Base-by-base conservation (phyloP, 805 yeast genomes). In the Ogataea minuta region DNA sequence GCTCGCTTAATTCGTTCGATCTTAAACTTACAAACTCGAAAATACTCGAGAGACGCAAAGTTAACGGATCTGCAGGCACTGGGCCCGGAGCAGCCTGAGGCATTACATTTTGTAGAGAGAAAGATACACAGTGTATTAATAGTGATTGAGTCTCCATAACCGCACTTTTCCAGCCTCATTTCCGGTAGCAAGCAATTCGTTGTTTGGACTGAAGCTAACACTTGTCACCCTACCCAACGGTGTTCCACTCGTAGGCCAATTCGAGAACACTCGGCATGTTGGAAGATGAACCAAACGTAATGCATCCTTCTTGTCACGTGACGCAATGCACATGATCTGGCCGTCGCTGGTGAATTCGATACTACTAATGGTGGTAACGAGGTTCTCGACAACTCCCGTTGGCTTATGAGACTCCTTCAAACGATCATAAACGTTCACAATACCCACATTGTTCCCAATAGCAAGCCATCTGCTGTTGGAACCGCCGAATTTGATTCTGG, bases 201-300 rank as follows among this genome's bases (percentile, higher is more conserved):
- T 78, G 46, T 77, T 77, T 19, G 93, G 88, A 29, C 95, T 79
- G 62, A 91, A 91, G 11, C 79, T 76, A 2, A 79, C 82, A 12
- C 81, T 64, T 0, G 96, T 86, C 23, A 93, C 96, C 50, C 83
- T 79, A n/a, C 99, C 99, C 50, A 93, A 72, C 9, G 99, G 98
- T 1, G 99, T 91, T 5, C 89, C 89, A 36, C 91, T 81, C 2
- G 98, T 93, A 12, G 99, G 99, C 99, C 99, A 93, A 68, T 93
- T 93, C 34, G 81, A 72, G 65, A 81, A 93, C 6, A 87, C 95
- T 13, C 86, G 76, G 48, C 91, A 87, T 17, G 85, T 74, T 15
- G 97, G 96, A 41, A 91, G 64, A 59, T 93, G 98, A 9, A 88
- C 90, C 48, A 93, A 60, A 54, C 90, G 76, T 45, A 93, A 68